These are phyloP conservation scores for Dryadomyces quercivorus DNA, from an alignment of 2,329 filamentous ascomycete species.

Conservation along the genomic window DNA sequence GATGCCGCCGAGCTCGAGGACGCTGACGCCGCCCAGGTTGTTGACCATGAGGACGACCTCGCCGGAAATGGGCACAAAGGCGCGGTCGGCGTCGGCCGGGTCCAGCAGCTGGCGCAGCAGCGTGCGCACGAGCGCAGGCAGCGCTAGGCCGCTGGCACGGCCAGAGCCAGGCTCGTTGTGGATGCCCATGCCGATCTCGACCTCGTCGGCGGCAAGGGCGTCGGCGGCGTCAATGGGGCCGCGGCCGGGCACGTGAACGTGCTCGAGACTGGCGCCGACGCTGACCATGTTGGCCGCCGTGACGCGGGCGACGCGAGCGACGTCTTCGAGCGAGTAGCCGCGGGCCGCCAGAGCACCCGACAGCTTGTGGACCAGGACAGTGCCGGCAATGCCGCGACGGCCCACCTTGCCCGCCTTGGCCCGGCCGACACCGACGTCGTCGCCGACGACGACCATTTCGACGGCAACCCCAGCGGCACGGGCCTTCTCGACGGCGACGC, in stretches of 20 bases:
- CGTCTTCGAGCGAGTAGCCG: slow-evolving; percentile 56
- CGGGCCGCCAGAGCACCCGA: slow-evolving; percentile 68
- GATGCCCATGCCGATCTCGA: slow-evolving; percentile 65
- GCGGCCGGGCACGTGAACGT: slow-evolving; percentile 87
- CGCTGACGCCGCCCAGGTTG: slow-evolving; percentile 66
- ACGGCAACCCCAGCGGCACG: slow-evolving; percentile 64
- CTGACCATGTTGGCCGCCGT: slow-evolving; percentile 68
- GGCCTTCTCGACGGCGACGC: slow-evolving; percentile 86
- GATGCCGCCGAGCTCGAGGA: slow-evolving; percentile 61
- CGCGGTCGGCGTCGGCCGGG: slow-evolving; percentile 53
- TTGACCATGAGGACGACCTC: slow-evolving; percentile 60
- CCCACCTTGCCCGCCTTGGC: slow-evolving; percentile 82
- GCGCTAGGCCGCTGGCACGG: slow-evolving; percentile 34
- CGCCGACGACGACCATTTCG: slow-evolving; percentile 84
- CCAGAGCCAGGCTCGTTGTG: slow-evolving; percentile 56
- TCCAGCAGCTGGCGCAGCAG: slow-evolving; percentile 64
- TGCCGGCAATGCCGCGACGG: slow-evolving; percentile 79
- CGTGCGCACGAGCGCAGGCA: slow-evolving; percentile 42
- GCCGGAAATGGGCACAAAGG: slow-evolving; percentile 50
- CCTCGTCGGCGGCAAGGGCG: slow-evolving; percentile 39
- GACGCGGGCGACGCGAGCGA: slow-evolving; percentile 58
- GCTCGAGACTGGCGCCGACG: slow-evolving; percentile 73
- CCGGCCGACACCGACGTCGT: slow-evolving; percentile 83
- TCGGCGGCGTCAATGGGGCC: slow-evolving; percentile 35
- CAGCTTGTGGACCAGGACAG: slow-evolving; percentile 85